phyloP scores from a whole-genome alignment of 176 grass and related monocot species.

The Oryza australiensis region DNA sequence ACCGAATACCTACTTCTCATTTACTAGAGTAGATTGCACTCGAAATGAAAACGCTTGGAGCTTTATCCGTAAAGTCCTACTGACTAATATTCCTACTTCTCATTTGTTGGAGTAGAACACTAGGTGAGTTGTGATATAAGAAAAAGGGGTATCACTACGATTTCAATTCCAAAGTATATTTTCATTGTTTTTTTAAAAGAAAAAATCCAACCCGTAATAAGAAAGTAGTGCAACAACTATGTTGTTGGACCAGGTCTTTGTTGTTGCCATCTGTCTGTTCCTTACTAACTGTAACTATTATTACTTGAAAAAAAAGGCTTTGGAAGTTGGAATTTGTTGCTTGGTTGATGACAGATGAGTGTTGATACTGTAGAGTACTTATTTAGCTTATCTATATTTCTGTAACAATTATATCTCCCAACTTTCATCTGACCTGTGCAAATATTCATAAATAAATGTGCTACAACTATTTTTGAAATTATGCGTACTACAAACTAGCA shows the following conservation, averaged over 20 bases:
- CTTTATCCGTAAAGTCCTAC: not conserved
- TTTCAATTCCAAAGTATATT: conserved; percentile 22
- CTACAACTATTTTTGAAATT: conserved; percentile 7
- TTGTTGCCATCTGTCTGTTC: conserved; percentile 18
- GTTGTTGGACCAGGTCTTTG: not conserved
- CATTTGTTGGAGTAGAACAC: not conserved
- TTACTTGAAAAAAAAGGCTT: conserved; percentile 20
- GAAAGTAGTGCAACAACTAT: not conserved
- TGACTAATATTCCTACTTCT: not conserved
- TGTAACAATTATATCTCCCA: not conserved
- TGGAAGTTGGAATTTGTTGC: not conserved
- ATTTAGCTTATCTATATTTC: conserved; percentile 1
- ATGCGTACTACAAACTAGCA: conserved; percentile 19
- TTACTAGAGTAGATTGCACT: conserved; percentile 9
- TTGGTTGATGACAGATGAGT: not conserved
- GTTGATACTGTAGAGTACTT: conserved; percentile 13
- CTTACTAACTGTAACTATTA: conserved; percentile 15
- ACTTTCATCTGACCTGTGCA: not conserved
- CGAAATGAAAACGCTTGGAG: not conserved
- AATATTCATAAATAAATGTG: not conserved
- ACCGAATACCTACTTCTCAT: not conserved
- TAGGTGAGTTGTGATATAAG: not conserved
- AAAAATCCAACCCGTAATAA: not conserved
- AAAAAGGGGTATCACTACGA: not conserved
- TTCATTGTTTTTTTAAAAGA: not conserved